A percentile compares a stretch with the other conserved stretches of the same genome.
phyloP scores from a whole-genome alignment of 495 filamentous ascomycete species.

The Penicillium turbatum region DNA sequence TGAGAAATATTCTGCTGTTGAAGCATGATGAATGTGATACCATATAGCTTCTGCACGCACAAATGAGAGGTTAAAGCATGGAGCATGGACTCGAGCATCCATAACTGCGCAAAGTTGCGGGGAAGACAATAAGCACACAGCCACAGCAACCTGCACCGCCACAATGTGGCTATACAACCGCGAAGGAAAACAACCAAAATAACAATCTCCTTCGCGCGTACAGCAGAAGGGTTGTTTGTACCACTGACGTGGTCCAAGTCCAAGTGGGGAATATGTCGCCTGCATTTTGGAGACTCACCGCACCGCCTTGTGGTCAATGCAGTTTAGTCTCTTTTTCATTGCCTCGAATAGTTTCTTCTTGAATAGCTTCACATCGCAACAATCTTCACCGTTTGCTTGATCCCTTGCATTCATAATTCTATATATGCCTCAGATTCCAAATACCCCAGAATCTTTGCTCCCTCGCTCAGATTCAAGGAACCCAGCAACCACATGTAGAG shows the following conservation, averaged over 20 bases:
- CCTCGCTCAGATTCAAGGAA: conserved; percentile 77
- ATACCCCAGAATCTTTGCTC: conserved; percentile 80
- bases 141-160: conserved; percentile 24
- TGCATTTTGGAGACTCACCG: conserved; percentile 18
- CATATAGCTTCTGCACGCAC: no score
- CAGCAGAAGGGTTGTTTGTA: no score
- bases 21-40: no score
- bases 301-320: conserved; percentile 10
- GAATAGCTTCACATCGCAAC: background rate
- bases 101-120: no score
- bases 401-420: background rate
- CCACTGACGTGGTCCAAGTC: conserved; percentile 13
- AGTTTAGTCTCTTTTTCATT: conserved; percentile 5
- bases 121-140: no score
- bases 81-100: no score
- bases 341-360: conserved; percentile 7
- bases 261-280: conserved; percentile 8
- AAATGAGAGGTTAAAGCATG: no score
- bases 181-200: conserved; percentile 24
- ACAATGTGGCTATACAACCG: no score
- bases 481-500: conserved; percentile 79
- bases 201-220: no score
- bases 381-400: background rate
- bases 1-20: background rate
- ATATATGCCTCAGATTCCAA: conserved; percentile 68